Base-by-base conservation (phyloP, 1,284 basidiomycete genomes). In the Meira miltonrushii region DNA sequence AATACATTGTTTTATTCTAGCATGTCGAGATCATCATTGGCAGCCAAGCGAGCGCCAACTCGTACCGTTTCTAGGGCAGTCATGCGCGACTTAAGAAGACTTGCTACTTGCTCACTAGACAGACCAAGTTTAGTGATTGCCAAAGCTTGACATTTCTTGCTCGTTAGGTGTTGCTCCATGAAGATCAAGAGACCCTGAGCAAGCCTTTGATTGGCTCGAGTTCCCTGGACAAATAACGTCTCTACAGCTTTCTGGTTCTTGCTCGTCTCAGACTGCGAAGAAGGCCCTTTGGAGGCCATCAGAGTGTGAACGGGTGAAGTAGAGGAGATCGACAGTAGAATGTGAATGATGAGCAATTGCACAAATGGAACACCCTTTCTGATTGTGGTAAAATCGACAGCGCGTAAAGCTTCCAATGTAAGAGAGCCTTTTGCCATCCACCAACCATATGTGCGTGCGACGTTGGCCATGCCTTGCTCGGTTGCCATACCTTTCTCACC, bases 391-490 rank as follows among this genome's bases (percentile, higher is more conserved):
- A 75, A 76, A 57, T 74, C 66, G 37, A 77, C 63, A 9, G 68
- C 91, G 84, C 94, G 96, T 64, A 97, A 82, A 7, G 94, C 84
- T 0, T 85, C 82, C 46, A 97, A 80, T 23, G 86, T 81, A 23
- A 88, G 80, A 15, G 83, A 83, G 52, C 86, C 87, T 72, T 88
- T 87, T 0, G 87, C 88, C 38, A 92, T 82, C 84, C 88, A 88
- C 87, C 89, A 93, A 1, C 84, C 89, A 69, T 90, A 90, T 2
- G 88, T 86, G 59, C 83, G 84, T 23, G 90, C 89, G 12, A 89
- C 71, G 69, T 88, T 90, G 28, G 89, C 82, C 51, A 82, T 83
- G 69, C 84, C 83, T 7, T 65, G 51, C 4, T 57, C 57, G 13
- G 55, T 59, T 33, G 28, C 28, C 28, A 33, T 33, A 33, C 28